Percentiles rank a stretch among this genome's conserved stretches.
Conservation (phyloP, 2,329 filamentous ascomycete genomes). For the Thyridium curvatum region DNA sequence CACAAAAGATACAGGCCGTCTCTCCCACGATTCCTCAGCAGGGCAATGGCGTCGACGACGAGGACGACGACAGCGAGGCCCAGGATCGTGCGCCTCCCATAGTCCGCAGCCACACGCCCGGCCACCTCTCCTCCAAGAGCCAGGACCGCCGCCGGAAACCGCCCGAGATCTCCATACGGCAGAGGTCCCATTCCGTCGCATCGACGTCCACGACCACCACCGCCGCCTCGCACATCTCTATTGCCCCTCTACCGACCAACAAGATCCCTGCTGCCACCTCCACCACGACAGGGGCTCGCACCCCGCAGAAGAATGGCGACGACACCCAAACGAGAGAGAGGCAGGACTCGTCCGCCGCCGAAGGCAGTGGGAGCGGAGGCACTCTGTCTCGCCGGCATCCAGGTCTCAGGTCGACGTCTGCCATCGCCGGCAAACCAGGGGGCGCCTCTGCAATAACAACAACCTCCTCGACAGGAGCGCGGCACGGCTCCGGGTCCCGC, state of each 20-base stretch:
- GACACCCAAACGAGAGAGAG: constrained; percentile 14
- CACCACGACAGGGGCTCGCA: constrained; percentile 3
- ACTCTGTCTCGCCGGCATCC: constrained; percentile 29
- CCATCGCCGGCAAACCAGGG: constrained; percentile 33
- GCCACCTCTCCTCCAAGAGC: constrained; percentile 54
- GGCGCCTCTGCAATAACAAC: constrained; percentile 5
- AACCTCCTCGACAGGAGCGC: constrained; percentile 3
- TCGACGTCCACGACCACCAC: constrained; percentile 17
- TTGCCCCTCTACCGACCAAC: constrained; percentile 6
- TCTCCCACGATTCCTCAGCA: constrained; percentile 22
- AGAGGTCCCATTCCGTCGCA: constrained; percentile 46
- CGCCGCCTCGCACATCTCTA: constrained; percentile 3
- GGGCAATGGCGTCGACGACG: constrained; percentile 19
- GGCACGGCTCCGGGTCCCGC: neutral
- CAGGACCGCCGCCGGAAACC: constrained; percentile 42
- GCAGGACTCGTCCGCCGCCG: constrained; percentile 16
- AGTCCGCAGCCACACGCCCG: constrained; percentile 54
- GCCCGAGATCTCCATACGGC: constrained; percentile 46
- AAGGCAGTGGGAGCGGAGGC: constrained; percentile 16
- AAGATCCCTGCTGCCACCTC: constrained; percentile 6
- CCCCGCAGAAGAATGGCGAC: constrained; percentile 15
- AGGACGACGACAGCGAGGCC: constrained; percentile 19
- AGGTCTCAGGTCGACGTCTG: constrained; percentile 47
- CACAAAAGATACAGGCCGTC: constrained; percentile 40
- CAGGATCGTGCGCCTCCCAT: constrained; percentile 30